Conservation (phyloP, 441 rosid genomes). For the Bruguiera hainesii region DNA sequence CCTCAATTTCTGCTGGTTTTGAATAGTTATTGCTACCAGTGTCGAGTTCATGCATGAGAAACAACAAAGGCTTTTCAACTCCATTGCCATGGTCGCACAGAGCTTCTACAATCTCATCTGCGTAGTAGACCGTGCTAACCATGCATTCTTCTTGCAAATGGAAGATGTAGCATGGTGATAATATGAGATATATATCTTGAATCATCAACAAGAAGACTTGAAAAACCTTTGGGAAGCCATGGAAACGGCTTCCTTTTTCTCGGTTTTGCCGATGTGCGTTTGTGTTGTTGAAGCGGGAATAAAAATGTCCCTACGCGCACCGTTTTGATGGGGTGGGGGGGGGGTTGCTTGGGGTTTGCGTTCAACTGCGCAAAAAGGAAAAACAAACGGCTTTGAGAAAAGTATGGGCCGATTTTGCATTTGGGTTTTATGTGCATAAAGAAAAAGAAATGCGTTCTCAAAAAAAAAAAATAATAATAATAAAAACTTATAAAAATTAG, state of each 20-base stretch:
- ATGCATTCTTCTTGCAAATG: constrained; percentile 60
- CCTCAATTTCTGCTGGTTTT: constrained; percentile 81
- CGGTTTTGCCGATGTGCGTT: background rate
- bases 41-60: constrained; percentile 79
- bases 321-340: no score
- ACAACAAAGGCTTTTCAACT: constrained; percentile 53
- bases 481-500: no score
- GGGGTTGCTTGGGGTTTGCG: no score
- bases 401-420: no score
- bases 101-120: constrained; percentile 65
- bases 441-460: no score
- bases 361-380: no score
- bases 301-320: no score
- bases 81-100: constrained; percentile 49
- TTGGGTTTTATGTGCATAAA: no score
- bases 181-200: constrained; percentile 4
- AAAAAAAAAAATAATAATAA: no score
- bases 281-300: no score
- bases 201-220: constrained; percentile 6
- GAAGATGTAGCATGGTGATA: constrained; percentile 13
- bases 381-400: no score
- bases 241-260: constrained; percentile 18
- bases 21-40: constrained; percentile 77
- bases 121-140: constrained; percentile 58
- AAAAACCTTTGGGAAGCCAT: constrained; percentile 28